phyloP scores from a whole-genome alignment of 2,329 filamentous ascomycete genomes.

The Lasiodiplodia sp. region DNA sequence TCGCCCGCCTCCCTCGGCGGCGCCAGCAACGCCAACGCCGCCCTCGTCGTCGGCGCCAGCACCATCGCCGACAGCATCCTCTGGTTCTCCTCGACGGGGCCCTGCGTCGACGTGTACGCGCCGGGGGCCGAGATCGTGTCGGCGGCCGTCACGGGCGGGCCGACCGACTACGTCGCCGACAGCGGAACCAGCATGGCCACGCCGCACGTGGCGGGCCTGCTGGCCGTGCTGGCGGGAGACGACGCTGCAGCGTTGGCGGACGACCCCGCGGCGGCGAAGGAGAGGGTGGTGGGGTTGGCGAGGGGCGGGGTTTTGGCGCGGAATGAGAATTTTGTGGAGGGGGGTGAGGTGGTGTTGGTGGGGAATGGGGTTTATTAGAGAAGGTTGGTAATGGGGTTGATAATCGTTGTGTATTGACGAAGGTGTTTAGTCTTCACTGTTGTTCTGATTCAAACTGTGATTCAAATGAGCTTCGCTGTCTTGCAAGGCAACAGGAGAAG shows the following conservation, averaged over 20 bases:
- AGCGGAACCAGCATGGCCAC: conserved; percentile 69
- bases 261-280: not conserved
- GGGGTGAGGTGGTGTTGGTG: conserved; percentile 1
- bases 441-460: too few species aligned
- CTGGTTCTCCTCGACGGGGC: conserved; percentile 47
- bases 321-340: conserved; percentile 5
- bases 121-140: conserved; percentile 49
- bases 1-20: conserved; percentile 40
- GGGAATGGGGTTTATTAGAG: not conserved
- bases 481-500: too few species aligned
- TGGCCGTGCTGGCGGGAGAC: too few species aligned
- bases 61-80: conserved; percentile 41
- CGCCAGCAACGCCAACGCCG: conserved; percentile 43
- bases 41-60: conserved; percentile 49
- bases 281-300: not conserved
- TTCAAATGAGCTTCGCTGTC: too few species aligned
- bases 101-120: conserved; percentile 47
- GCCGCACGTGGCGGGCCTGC: conserved; percentile 70
- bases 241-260: conserved; percentile 34
- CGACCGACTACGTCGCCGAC: conserved; percentile 50
- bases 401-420: too few species aligned
- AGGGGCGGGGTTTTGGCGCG: not conserved
- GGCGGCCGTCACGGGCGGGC: conserved; percentile 48
- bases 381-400: too few species aligned
- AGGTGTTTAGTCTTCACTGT: too few species aligned